phyloP scores from a whole-genome alignment of 768 basidiomycete genomes.

The Pilatotrama ljubarskyi region DNA sequence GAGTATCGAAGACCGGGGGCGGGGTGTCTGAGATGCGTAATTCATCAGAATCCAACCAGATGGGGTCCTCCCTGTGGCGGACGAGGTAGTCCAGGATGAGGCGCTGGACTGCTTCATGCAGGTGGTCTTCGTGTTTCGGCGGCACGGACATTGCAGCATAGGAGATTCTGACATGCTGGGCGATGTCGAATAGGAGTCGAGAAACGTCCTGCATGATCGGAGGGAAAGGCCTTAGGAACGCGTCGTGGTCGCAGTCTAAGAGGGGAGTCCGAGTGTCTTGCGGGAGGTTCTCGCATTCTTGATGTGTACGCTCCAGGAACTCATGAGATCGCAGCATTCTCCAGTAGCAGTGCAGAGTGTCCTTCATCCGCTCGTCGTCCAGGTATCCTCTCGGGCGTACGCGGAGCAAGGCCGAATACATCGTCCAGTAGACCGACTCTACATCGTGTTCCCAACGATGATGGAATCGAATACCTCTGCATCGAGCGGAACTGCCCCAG shows the following conservation, averaged over 20 bases:
- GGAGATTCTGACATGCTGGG: conserved; percentile 8
- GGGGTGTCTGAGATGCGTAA: neutral
- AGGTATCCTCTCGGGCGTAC: neutral
- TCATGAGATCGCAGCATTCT: neutral
- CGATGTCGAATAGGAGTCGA: neutral
- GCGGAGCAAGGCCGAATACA: neutral
- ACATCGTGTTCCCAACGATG: conserved; percentile 19
- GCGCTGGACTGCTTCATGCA: conserved; percentile 18
- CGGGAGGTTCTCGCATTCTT: neutral
- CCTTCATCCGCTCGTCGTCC: neutral
- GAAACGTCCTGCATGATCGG: neutral
- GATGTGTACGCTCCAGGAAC: neutral
- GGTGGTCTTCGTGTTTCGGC: conserved; percentile 1
- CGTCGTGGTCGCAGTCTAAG: neutral
- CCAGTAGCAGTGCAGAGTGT: neutral
- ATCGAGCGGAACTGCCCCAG: neutral
- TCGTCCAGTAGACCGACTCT: conserved; percentile 16
- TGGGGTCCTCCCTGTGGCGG: conserved; percentile 1
- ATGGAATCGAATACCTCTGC: neutral
- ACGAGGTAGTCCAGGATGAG: conserved; percentile 18
- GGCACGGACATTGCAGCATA: conserved; percentile 3
- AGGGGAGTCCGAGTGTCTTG: neutral
- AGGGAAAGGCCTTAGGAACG: neutral
- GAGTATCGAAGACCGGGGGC: neutral
- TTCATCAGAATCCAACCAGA: neutral